Evolutionary conservation across 345 rosid genomes (phyloP).

Genomic region (Acer saccharum): DNA sequence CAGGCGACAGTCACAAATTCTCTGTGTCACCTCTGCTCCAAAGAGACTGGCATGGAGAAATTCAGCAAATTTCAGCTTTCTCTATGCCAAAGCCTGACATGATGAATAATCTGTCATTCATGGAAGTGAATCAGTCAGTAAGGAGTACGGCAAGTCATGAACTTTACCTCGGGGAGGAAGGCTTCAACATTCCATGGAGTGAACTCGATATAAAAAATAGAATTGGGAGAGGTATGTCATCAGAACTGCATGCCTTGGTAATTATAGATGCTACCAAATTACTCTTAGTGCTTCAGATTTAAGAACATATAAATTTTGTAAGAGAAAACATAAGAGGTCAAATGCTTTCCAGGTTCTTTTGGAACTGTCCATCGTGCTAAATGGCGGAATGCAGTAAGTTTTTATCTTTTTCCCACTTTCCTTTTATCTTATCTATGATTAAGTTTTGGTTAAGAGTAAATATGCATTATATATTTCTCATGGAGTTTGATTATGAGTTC

Average conservation of each 20-base stretch:
- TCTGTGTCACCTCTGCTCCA: conserved; percentile 17
- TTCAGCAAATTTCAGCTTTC: conserved; percentile 11
- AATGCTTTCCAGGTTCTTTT: conserved; percentile 50
- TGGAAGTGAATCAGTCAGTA: conserved; percentile 14
- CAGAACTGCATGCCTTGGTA: conserved; percentile 5
- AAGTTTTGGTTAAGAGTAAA: neutral
- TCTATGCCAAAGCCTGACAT: conserved; percentile 22
- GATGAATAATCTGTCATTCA: conserved; percentile 10
- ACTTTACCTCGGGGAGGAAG: conserved; percentile 34
- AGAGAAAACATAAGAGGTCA: conserved; percentile 15
- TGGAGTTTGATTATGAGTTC: neutral
- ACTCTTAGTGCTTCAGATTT: neutral
- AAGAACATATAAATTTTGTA: conserved; percentile 1
- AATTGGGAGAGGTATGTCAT: conserved; percentile 51
- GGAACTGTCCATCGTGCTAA: conserved; percentile 58
- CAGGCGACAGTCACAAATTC: conserved; percentile 24
- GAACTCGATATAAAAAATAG: conserved; percentile 49
- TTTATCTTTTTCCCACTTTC: neutral
- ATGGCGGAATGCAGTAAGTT: conserved; percentile 53
- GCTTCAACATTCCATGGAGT: conserved; percentile 50
- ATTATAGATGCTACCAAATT: neutral
- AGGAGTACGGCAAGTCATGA: conserved; percentile 26
- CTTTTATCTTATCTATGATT: neutral
- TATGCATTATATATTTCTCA: neutral
- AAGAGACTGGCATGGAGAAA: conserved; percentile 14